Base-by-base conservation (phyloP, 2,329 filamentous ascomycete species). In the Aspergillus sp. region DNA sequence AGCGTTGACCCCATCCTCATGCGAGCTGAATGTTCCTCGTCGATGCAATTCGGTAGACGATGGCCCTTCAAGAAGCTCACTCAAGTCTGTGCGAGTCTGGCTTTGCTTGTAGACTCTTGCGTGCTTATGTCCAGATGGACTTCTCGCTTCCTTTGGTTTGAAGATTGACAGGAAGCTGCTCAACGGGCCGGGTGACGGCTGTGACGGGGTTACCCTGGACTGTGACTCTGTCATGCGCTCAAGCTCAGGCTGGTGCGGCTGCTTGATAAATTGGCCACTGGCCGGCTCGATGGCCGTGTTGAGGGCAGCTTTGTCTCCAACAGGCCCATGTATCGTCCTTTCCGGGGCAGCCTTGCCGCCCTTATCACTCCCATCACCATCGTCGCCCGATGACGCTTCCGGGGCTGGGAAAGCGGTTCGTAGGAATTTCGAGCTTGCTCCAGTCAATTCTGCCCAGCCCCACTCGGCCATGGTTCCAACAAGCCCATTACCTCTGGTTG, bases 391-490 rank as follows among this genome's bases (percentile, higher is more conserved):
- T 26, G 34, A 37, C 5, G 44, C 33, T 22, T 55, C 51, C 16
- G 52, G 49, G 20, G 47, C 46, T 16, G 42, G 37, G 25, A 45
- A 48, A 38, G 40, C 35, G 32, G 42, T 63, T 57, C 39, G 69
- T 68, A 50, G 72, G 66, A 80, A 63, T 29, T 65, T 72, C 8
- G 71, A 68, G 47, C 75, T 78, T 24, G 74, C 69, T 5, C 76
- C 76, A 1, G 85, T 95, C 35, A 98, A 64, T 58, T 98, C 91
- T 6, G 86, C 84, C 83, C 88, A 95, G 2, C 91, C 89, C 71
- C 89, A 95, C 34, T 84, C 85, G 17, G 91, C 86, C 42, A 96
- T 78, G 0, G 88, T 94, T 33, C 93, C 88, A 24, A 98, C 84
- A 16, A 96, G 67, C 1, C 89, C 89, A 39, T 88, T 93, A 55